Evolutionary conservation across 2,329 filamentous ascomycete genomes (phyloP).

Genomic region (Akanthomyces dipterigenus): DNA sequence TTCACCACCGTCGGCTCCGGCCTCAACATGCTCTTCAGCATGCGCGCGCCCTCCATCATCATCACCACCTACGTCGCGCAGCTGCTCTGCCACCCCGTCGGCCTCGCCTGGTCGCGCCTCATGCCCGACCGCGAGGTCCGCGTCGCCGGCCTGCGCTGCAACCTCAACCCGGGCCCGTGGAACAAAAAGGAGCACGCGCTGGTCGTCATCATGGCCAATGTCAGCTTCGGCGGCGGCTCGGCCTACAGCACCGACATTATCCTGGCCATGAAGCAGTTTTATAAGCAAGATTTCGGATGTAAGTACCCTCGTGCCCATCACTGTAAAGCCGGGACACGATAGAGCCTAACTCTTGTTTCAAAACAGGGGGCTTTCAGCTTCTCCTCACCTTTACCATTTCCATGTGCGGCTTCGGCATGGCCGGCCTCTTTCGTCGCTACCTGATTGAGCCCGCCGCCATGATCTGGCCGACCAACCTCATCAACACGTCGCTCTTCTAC

Average conservation of each 20-base stretch:
- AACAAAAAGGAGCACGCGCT: slow-evolving; percentile 41
- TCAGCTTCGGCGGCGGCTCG: slow-evolving; percentile 33
- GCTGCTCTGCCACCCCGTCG: slow-evolving; percentile 36
- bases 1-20: slow-evolving; percentile 40
- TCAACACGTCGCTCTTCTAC: slow-evolving; percentile 41
- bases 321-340: slow-evolving; percentile 41
- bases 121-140: slow-evolving; percentile 26
- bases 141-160: slow-evolving; percentile 19
- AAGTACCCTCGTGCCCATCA: not conserved
- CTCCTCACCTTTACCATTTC: slow-evolving; percentile 32
- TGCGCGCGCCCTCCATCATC: slow-evolving; percentile 38
- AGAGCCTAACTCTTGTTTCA: slow-evolving; percentile 57
- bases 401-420: slow-evolving; percentile 32
- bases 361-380: slow-evolving; percentile 35
- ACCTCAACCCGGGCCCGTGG: slow-evolving; percentile 36
- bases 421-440: slow-evolving; percentile 44
- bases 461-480: slow-evolving; percentile 51
- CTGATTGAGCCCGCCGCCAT: slow-evolving; percentile 53
- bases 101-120: slow-evolving; percentile 30
- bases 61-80: slow-evolving; percentile 40
- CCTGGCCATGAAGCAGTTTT: slow-evolving; percentile 33
- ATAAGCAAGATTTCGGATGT: slow-evolving; percentile 31
- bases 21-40: slow-evolving; percentile 40
- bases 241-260: slow-evolving; percentile 40
- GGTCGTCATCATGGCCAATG: slow-evolving; percentile 42